Evolutionary conservation across 129 eudicot genomes (phyloP), one percentile per base, ranked within the genome.

Genomic region (sunflower (Helianthus annuus)): DNA sequence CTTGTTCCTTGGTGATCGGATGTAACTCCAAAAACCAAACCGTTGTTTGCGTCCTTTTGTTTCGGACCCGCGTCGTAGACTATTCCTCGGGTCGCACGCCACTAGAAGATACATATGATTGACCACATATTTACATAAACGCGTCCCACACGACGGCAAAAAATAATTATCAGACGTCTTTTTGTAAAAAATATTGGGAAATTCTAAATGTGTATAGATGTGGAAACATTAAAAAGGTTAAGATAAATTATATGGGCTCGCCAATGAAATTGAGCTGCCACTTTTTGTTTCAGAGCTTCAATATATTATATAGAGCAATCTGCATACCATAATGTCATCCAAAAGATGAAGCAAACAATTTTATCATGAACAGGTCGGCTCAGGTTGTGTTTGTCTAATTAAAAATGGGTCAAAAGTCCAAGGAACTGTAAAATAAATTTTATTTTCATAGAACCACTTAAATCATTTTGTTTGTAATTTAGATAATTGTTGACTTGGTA

Each of bases 181-280:
- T 19, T 19, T 19, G 22, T 19, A 19, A 19, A 19, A 19, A 19
- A 19, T 19, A 19, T 19, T 19, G 22, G 22, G 22, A 19, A 19
- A 19, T 19, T 19, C 22, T 19, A 19, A 19, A 19, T 19, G 22
- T 19, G 22, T 19, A 19, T 19, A 19, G 22, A 19, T 19, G 22
- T 19, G 22, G 98, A 72, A 94, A 90, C 98, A 94, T 90, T 58
- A 97, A 94, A 76, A 87, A 90, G 60, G 93, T 87, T 68, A 94
- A 82, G 22, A 90, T 73, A 62, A 94, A 94, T 84, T 94, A 94
- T 82, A 94, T 94, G 60, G 90, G 81, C 29, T 97, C 98, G 51
- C 98, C 98, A 80, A 93, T 90, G 83, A 90, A 76, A 67, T 93
- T 97, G 71, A 93, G 87, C 88, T 93, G 98, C 96, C 98, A 93